A percentile compares a stretch with the other conserved stretches of the same genome.
These are phyloP conservation scores for Irpex lacteus DNA, from an alignment of 1,284 basidiomycete genomes.

Conservation along the genomic window DNA sequence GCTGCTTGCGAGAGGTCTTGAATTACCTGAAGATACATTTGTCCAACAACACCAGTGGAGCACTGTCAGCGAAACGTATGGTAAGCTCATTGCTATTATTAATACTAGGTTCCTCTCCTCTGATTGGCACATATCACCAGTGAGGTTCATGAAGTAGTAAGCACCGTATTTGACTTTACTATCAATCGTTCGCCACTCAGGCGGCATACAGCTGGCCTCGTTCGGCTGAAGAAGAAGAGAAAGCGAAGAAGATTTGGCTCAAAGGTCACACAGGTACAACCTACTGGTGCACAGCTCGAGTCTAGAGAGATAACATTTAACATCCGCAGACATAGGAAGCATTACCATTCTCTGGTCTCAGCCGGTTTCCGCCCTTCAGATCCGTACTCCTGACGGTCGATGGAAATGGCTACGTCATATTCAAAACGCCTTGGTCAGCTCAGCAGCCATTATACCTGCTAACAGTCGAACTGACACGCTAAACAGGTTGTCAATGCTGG, in stretches of 20 bases:
- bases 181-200: too few relatives aligned
- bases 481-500: conserved; percentile 41
- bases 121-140: neutral
- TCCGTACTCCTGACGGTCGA: conserved; percentile 44
- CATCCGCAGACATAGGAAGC: conserved; percentile 45
- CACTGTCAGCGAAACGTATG: conserved; percentile 25
- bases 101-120: too few relatives aligned
- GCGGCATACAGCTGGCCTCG: conserved; percentile 26
- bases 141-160: conserved; percentile 35
- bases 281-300: too few relatives aligned
- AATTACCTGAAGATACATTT: conserved; percentile 32
- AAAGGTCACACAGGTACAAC: conserved; percentile 54
- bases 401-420: conserved; percentile 63
- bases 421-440: conserved; percentile 50
- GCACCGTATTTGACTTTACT: conserved; percentile 5
- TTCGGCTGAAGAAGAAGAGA: conserved; percentile 43
- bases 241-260: conserved; percentile 54
- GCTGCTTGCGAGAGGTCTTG: conserved; percentile 38
- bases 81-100: conserved; percentile 15
- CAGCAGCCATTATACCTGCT: too few relatives aligned
- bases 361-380: conserved; percentile 56
- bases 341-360: conserved; percentile 59
- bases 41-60: conserved; percentile 30
- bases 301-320: neutral
- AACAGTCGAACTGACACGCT: too few relatives aligned